These are phyloP conservation scores for Geranium incanum DNA, from an alignment of 441 rosid genomes.

Conservation along the genomic window DNA sequence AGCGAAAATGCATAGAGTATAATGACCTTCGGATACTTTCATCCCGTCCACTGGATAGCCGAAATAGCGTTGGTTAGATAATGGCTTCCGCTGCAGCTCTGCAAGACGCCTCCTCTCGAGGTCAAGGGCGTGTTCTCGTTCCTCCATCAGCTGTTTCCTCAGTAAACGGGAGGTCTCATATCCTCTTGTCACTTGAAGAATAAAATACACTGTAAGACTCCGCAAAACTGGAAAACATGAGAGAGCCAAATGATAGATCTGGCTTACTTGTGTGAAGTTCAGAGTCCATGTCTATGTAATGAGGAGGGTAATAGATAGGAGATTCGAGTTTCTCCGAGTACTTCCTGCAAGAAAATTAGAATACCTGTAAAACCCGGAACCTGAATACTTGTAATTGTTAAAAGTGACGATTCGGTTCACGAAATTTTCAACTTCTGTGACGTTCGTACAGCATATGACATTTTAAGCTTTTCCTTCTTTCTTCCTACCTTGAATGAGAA, in stretches of 20 bases:
- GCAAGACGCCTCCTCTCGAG: conserved; percentile 36
- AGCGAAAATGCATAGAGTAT: background rate
- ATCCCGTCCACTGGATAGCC: conserved; percentile 31
- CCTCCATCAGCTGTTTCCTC: conserved; percentile 44
- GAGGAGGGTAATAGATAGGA: conserved; percentile 32
- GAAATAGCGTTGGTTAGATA: conserved; percentile 25
- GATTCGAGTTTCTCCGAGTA: conserved; percentile 45
- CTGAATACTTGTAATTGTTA: too few species aligned
- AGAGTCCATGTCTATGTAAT: conserved; percentile 37
- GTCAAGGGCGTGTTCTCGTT: conserved; percentile 39
- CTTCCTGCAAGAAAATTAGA: conserved; percentile 31
- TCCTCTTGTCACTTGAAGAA: conserved; percentile 40
- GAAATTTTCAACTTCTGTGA: too few species aligned
- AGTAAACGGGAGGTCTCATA: conserved; percentile 37
- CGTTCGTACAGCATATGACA: too few species aligned
- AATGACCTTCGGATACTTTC: conserved; percentile 37
- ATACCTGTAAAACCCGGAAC: background rate
- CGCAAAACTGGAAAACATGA: background rate
- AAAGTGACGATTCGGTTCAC: too few species aligned
- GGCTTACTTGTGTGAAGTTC: conserved; percentile 50
- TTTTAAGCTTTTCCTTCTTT: background rate
- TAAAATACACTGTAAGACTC: background rate
- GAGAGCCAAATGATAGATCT: background rate
- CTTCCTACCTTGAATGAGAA: background rate
- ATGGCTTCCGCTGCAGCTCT: conserved; percentile 33